Evolutionary conservation across 1,139 yeast species (phyloP).

Genomic region (Saccharomyces hybrid): DNA sequence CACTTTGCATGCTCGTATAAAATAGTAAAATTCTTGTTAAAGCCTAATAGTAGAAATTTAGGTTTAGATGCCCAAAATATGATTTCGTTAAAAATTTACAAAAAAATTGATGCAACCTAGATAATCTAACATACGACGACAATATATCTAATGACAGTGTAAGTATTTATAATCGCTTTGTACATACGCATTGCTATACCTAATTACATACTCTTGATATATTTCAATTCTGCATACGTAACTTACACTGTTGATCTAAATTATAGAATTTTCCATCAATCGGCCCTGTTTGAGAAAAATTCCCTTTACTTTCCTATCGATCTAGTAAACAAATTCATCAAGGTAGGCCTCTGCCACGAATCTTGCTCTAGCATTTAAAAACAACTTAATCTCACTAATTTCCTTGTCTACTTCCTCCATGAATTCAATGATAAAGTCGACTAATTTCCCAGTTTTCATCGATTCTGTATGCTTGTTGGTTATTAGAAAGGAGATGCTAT

Average conservation of each 20-base stretch:
- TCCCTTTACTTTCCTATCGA: not conserved
- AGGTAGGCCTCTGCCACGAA: conserved; percentile 94
- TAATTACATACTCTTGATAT: not conserved
- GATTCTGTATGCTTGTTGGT: conserved; percentile 94
- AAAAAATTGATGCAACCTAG: not conserved
- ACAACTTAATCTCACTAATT: conserved; percentile 95
- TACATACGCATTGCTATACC: not conserved
- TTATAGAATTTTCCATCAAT: not conserved
- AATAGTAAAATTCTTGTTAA: too few species aligned
- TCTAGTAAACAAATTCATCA: conserved; percentile 32
- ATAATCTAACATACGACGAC: too few species aligned
- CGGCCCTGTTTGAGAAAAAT: not conserved
- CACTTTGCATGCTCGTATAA: too few species aligned
- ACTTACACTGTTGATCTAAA: not conserved
- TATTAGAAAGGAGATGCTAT: conserved; percentile 86
- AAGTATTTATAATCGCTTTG: not conserved
- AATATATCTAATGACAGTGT: not conserved
- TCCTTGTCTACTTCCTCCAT: conserved; percentile 99
- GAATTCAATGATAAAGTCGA: conserved; percentile 93
- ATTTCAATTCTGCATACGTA: not conserved
- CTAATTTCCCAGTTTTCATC: conserved; percentile 91
- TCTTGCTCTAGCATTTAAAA: conserved; percentile 95
- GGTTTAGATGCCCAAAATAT: too few species aligned
- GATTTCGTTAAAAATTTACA: too few species aligned
- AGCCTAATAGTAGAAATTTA: too few species aligned